These are phyloP conservation scores for Umbelopsis sp. DNA, from an alignment of 192 early-diverging fungal genomes.

Conservation along the genomic window DNA sequence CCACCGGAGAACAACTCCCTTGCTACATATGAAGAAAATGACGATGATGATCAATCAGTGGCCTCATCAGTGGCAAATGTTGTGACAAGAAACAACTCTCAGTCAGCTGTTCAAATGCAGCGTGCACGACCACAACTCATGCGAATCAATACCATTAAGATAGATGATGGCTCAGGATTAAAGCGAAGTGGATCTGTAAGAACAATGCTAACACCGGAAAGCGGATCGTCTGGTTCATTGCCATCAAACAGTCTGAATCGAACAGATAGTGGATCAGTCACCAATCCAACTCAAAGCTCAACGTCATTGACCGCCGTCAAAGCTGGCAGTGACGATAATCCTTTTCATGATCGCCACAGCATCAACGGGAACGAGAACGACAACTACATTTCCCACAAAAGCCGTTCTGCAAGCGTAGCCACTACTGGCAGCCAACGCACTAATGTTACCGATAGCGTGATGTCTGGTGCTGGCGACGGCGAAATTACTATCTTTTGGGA, in stretches of 20 bases:
- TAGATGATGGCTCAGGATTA: constrained; percentile 15
- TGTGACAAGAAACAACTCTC: constrained; percentile 5
- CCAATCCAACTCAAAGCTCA: not conserved
- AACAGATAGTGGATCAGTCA: not conserved
- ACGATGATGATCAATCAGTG: constrained; percentile 21
- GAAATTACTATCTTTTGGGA: constrained; percentile 46
- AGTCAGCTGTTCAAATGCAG: constrained; percentile 35
- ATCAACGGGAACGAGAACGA: not conserved
- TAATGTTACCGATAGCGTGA: constrained; percentile 29
- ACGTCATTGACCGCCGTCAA: constrained; percentile 5
- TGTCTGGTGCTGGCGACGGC: constrained; percentile 37
- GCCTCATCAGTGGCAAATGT: not conserved
- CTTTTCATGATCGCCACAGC: constrained; percentile 26
- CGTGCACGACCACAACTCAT: constrained; percentile 40
- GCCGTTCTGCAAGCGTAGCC: constrained; percentile 11
- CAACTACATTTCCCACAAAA: not conserved
- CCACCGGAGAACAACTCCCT: not conserved
- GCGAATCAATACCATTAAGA: constrained; percentile 39
- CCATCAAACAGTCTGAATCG: constrained; percentile 4
- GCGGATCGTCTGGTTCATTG: not conserved
- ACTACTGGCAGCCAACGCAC: constrained; percentile 20
- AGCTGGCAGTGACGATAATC: constrained; percentile 15
- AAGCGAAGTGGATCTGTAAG: constrained; percentile 27
- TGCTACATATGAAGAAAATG: constrained; percentile 17
- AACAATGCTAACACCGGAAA: constrained; percentile 22